Evolutionary conservation across 1,284 basidiomycete genomes (phyloP), one percentile per base, ranked within the genome.

Genomic region (Puccinia polysora): DNA sequence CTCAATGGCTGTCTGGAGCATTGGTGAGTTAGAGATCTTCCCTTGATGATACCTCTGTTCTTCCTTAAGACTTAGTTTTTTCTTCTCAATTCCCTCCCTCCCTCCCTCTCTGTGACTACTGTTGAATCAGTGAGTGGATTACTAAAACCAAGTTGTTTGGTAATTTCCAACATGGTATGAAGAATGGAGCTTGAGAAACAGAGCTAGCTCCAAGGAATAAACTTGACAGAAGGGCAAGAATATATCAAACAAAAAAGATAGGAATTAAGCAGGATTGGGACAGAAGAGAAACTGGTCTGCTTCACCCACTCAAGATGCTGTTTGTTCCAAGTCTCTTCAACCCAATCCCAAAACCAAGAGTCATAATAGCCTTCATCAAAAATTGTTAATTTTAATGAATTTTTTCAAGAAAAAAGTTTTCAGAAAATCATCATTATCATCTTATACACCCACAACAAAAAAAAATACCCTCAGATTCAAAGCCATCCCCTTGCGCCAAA

Each of bases 101-200:
- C n/a, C n/a, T n/a, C n/a, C n/a, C n/a, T n/a, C n/a, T 49, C 43
- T 6, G 23, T 56, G 32, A 40, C 34, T 30, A 20, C 49, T 20
- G 60, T 49, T 4, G 45, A 50, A 30, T 36, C 45, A n/a, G n/a
- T 23, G 8, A 49, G 8, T 20, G 30, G 60, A n/a, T 20, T 23
- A 4, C 47, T 34, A n/a, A 73, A 79, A 0, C 84, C 87, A 74
- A 85, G 87, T 30, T 85, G 92, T 36, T 93, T 90, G 53, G 93
- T 97, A 93, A 90, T 79, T 97, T 97, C 81, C 94, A 91, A 20
- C 93, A 97, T 78, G 91, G 92, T 4, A 89, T 87, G 77, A 84
- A 85, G 73, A 87, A 88, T 49, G 91, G 92, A 89, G 88, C 23
- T 80, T 89, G 56, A n/a, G 6, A 3, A 28, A 62, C 18, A 28